A percentile compares a stretch with the other conserved stretches of the same genome.
Evolutionary conservation across 2,329 filamentous ascomycete species (phyloP).

Genomic region (Aspergillus proliferans): DNA sequence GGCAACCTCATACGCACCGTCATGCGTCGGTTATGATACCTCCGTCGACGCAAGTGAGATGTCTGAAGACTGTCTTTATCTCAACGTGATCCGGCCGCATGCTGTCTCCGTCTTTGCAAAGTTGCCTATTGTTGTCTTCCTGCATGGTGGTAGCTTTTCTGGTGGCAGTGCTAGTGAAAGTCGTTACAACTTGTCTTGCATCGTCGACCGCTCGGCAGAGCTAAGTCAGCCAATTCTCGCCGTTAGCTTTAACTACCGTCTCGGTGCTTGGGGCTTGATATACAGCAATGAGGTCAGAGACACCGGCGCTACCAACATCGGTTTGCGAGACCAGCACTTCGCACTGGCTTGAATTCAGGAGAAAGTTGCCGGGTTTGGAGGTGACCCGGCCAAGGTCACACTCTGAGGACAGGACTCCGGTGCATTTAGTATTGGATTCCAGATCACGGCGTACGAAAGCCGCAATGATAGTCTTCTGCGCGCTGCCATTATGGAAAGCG

Average conservation of each 20-base stretch:
- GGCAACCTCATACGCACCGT: neutral
- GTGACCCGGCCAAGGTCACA: constrained; percentile 3
- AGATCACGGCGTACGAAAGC: no score
- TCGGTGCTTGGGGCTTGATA: constrained; percentile 30
- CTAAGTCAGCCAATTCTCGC: constrained; percentile 24
- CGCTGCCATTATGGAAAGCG: no score
- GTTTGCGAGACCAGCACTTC: constrained; percentile 55
- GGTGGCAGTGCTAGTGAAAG: constrained; percentile 8
- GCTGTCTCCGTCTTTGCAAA: neutral
- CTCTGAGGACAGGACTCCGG: constrained; percentile 9
- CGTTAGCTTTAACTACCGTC: constrained; percentile 25
- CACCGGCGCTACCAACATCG: constrained; percentile 29
- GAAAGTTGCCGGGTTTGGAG: constrained; percentile 3
- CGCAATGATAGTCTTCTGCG: no score
- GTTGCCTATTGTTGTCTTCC: constrained; percentile 8
- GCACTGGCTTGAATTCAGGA: constrained; percentile 54
- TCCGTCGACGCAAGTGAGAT: neutral
- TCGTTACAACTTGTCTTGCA: constrained; percentile 5
- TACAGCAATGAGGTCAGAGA: constrained; percentile 25
- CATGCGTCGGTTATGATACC: neutral
- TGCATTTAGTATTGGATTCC: no score
- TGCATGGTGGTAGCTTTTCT: constrained; percentile 8
- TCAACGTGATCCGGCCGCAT: neutral
- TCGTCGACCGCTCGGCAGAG: constrained; percentile 4
- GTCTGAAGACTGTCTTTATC: neutral